These are phyloP conservation scores for Cicer judaicum DNA, from an alignment of 306 rosid genomes.

Conservation along the genomic window DNA sequence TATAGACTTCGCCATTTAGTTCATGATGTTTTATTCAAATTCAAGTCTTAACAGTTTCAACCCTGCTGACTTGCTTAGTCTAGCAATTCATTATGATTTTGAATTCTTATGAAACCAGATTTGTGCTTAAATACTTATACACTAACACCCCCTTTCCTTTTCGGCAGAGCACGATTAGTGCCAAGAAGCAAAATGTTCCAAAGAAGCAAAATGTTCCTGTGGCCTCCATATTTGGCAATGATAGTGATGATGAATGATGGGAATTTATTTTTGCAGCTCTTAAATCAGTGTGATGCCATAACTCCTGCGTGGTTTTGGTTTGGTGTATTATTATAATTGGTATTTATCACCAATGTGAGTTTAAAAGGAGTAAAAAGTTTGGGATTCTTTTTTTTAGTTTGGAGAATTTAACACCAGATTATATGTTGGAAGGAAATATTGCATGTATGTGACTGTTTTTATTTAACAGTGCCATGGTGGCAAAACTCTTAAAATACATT, in stretches of 20 bases:
- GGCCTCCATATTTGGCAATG: constrained; percentile 70
- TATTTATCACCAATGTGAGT: constrained; percentile 7
- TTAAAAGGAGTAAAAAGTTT: not conserved
- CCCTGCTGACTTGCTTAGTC: not conserved
- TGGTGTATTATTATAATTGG: constrained; percentile 23
- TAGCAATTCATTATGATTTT: constrained; percentile 3
- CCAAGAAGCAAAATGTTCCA: constrained; percentile 64
- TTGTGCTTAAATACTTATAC: not conserved
- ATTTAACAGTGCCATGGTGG: constrained; percentile 5
- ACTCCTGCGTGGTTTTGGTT: constrained; percentile 27
- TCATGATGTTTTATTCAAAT: constrained; percentile 20
- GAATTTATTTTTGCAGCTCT: constrained; percentile 23
- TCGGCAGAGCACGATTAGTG: constrained; percentile 58
- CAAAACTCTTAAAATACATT: not conserved
- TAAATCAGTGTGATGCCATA: constrained; percentile 34
- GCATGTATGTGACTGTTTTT: constrained; percentile 19
- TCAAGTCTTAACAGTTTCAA: constrained; percentile 1
- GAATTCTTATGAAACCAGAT: not conserved
- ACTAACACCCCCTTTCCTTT: not conserved
- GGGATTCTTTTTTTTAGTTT: constrained; percentile 8
- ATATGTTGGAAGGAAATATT: constrained; percentile 1
- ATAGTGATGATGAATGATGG: constrained; percentile 72
- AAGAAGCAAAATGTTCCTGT: constrained; percentile 62
- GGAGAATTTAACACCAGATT: constrained; percentile 18
- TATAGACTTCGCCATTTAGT: not conserved